phyloP scores from a whole-genome alignment of 129 eudicot genomes.

The Deinandra increscens region DNA sequence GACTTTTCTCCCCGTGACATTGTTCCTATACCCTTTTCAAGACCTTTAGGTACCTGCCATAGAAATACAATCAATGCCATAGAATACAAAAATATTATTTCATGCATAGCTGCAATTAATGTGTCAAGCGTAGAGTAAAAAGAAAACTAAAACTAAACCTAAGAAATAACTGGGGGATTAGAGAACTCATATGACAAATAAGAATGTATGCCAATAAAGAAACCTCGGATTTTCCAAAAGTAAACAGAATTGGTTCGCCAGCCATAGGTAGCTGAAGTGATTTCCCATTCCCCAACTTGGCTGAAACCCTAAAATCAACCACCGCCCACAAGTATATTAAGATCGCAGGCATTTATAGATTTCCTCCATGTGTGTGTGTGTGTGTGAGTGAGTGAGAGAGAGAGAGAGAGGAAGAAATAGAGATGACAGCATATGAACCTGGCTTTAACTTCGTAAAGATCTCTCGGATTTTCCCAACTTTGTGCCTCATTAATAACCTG shows the following conservation, averaged over 20 bases:
- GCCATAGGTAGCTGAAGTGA: constrained; percentile 44
- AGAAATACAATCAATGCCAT: constrained; percentile 7
- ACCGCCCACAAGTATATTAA: constrained; percentile 27
- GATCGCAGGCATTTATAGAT: constrained; percentile 7
- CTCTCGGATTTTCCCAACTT: constrained; percentile 96
- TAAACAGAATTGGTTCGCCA: constrained; percentile 73
- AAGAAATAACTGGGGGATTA: background rate
- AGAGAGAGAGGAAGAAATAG: background rate
- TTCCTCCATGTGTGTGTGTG: constrained; percentile 11
- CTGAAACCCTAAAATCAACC: constrained; percentile 64
- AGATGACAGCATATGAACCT: constrained; percentile 44
- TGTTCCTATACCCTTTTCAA: constrained; percentile 96
- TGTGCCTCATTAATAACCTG: constrained; percentile 85
- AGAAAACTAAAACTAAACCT: background rate
- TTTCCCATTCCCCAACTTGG: constrained; percentile 74
- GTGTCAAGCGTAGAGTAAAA: background rate
- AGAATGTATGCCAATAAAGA: constrained; percentile 19
- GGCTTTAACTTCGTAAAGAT: constrained; percentile 92
- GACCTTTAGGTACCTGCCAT: constrained; percentile 85
- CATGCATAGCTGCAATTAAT: background rate
- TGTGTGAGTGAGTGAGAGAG: background rate
- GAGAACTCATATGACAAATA: background rate
- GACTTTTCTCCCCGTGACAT: constrained; percentile 96
- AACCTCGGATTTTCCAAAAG: constrained; percentile 93
- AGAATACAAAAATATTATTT: background rate